These are phyloP conservation scores for Diaporthe sp. DNA, from an alignment of 2,329 filamentous ascomycete genomes.

Conservation along the genomic window DNA sequence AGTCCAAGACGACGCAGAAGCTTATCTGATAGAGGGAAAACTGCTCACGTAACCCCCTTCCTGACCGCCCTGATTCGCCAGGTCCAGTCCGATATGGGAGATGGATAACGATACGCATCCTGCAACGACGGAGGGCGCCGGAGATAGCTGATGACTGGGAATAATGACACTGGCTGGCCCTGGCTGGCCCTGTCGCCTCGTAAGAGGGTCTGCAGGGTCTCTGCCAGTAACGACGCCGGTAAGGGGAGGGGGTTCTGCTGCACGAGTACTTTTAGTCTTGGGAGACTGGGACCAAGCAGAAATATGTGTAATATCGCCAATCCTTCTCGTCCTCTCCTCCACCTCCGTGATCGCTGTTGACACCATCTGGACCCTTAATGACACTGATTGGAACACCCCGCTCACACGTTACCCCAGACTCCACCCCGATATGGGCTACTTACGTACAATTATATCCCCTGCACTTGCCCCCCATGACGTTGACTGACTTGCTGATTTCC, in stretches of 20 bases:
- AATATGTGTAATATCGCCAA: background rate
- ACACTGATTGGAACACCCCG: slow-evolving; percentile 23
- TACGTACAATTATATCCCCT: slow-evolving; percentile 24
- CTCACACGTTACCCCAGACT: slow-evolving; percentile 28
- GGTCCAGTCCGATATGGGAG: background rate
- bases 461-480: background rate
- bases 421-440: slow-evolving; percentile 26
- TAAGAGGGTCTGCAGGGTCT: background rate
- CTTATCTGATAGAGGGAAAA: slow-evolving; percentile 30
- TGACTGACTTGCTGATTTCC: background rate
- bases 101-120: background rate
- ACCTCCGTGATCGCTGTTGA: slow-evolving; percentile 19
- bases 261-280: background rate
- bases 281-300: background rate
- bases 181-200: too few species aligned
- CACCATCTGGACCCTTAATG: slow-evolving; percentile 27
- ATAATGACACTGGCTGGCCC: slow-evolving; percentile 22
- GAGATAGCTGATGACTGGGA: slow-evolving; percentile 29
- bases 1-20: background rate
- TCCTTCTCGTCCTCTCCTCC: background rate
- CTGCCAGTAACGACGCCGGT: slow-evolving; percentile 26
- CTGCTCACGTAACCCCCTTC: slow-evolving; percentile 33
- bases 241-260: background rate
- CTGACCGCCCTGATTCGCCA: slow-evolving; percentile 25
- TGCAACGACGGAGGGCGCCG: slow-evolving; percentile 32